Base-by-base conservation (phyloP, 345 rosid species). In the Gossypium sturtianum region DNA sequence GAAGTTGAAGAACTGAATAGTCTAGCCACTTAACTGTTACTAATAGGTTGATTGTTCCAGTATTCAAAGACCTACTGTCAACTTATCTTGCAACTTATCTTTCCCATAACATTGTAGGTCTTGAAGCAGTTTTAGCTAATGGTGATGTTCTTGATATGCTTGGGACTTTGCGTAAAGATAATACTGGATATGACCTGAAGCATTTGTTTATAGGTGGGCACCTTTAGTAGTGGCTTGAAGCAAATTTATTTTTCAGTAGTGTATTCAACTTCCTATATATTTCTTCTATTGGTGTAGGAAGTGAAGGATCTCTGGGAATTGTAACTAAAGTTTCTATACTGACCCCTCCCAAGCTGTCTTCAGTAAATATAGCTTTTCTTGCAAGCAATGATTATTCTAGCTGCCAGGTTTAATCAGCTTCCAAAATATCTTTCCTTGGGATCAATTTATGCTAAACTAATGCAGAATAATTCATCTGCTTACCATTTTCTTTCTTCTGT, bases 221-320 rank as follows among this genome's bases (percentile, higher is more conserved):
- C 66, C 68, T 58, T 43, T 53, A 34, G 12, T 29, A 27, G 27
- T 29, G n/a, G 20, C 63, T 74, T 45, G 48, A 12, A 62, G 60
- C 70, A n/a, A 49, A 59, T 34, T 49, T 13, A 29, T 13, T 64
- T 71, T 47, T 73, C 47, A 47, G 34, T 65, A 11, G 74, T 64
- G 74, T 23, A 17, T 27, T 34, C 47, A 75, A 48, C 56, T 43
- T 51, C 57, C 23, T 62, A 62, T 34, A 70, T 77, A 23, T 11
- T 17, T 70, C 47, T 80, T 34, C 70, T 70, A 48, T 38, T 58
- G 58, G 20, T 82, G 79, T 77, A 91, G 98, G 98, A 76, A 88
- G 98, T 84, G 99, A 95, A 84, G 98, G 98, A 77, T 93, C 99
- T 74, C 80, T 95, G 84, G 98, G 98, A 68, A 84, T 95, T 80